Conservation (phyloP, 2,329 filamentous ascomycete species). For the Tolypocladium sp. region DNA sequence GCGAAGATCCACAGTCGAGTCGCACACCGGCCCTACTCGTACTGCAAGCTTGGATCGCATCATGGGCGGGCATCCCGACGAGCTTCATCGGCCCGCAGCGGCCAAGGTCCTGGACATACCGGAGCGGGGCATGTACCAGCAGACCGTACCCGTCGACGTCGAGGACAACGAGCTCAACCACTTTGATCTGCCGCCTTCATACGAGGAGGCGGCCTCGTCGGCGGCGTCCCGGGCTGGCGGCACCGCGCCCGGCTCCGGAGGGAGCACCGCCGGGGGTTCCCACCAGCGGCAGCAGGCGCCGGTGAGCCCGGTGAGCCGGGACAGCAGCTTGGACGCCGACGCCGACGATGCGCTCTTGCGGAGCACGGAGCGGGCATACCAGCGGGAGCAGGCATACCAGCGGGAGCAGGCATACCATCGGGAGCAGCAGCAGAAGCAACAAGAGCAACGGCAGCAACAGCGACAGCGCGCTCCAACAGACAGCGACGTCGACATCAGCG, state of each 20-base stretch:
- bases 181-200: background rate
- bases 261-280: background rate
- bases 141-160: background rate
- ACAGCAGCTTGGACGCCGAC: background rate
- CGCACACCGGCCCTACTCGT: background rate
- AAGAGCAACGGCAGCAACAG: background rate
- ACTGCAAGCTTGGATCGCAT: background rate
- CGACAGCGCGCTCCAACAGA: background rate
- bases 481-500: background rate
- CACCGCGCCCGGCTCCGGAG: background rate
- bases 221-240: background rate
- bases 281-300: background rate
- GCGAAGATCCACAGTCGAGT: background rate
- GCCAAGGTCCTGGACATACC: background rate
- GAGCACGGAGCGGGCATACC: background rate
- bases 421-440: background rate
- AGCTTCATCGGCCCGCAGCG: background rate
- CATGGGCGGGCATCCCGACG: background rate
- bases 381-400: background rate
- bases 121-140: background rate
- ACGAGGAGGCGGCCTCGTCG: conserved; percentile 1
- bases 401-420: background rate
- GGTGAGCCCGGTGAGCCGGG: background rate
- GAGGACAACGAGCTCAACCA: background rate
- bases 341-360: background rate